These are phyloP conservation scores for Cryptococcus jaspeensis DNA, from an alignment of 1,284 basidiomycete species.

Conservation along the genomic window DNA sequence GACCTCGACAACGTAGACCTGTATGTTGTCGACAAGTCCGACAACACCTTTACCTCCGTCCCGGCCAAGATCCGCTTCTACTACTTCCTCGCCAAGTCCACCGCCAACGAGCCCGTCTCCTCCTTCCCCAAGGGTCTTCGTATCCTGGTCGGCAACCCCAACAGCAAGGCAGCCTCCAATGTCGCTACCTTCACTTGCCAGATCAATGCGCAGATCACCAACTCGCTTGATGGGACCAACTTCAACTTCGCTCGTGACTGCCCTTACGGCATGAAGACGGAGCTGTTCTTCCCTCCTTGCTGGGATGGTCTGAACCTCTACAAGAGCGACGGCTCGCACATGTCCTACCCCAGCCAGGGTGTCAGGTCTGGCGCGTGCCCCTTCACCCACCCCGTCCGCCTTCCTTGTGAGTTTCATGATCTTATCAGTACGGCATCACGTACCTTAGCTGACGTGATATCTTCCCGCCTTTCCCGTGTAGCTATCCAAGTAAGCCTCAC, in stretches of 20 bases:
- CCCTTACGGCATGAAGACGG: constrained; percentile 28
- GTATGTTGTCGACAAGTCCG: constrained; percentile 13
- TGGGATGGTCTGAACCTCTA: constrained; percentile 39
- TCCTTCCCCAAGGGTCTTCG: constrained; percentile 36
- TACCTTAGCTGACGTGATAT: too few relatives aligned
- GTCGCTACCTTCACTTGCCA: constrained; percentile 19
- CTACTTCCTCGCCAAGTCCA: constrained; percentile 26
- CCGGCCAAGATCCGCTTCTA: constrained; percentile 23
- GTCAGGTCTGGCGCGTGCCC: constrained; percentile 25
- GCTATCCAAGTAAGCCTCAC: neutral
- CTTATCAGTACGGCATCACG: too few relatives aligned
- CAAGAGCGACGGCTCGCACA: constrained; percentile 25
- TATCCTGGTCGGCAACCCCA: constrained; percentile 33
- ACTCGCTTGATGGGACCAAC: constrained; percentile 11
- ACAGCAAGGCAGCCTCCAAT: constrained; percentile 18
- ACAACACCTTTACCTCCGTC: constrained; percentile 12
- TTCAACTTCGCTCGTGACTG: constrained; percentile 33
- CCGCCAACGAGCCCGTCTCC: constrained; percentile 11
- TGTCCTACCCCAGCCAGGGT: constrained; percentile 23
- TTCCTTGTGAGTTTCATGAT: constrained; percentile 13
- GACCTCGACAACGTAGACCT: neutral
- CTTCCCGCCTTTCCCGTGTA: too few relatives aligned
- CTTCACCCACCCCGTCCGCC: constrained; percentile 31
- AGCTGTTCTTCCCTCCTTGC: constrained; percentile 31
- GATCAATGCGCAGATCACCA: constrained; percentile 8